Conservation (phyloP, 179 eudicot species). For the Monotropa hypopitys region DNA sequence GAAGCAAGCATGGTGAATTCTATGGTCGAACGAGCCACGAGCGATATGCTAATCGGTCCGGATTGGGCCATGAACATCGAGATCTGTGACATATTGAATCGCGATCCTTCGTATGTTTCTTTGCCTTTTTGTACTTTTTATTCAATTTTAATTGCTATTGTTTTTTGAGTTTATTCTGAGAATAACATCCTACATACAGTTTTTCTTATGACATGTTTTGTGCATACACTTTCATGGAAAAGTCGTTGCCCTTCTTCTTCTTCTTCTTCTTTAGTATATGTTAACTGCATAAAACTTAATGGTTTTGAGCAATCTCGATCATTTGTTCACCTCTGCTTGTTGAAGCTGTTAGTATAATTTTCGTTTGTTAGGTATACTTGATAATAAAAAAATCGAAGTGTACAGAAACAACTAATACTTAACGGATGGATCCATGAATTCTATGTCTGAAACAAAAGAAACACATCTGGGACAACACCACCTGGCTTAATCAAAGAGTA, state of each 20-base stretch:
- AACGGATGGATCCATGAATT: background rate
- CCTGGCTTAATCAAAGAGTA: background rate
- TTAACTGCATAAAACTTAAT: background rate
- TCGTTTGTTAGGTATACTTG: background rate
- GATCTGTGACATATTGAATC: constrained; percentile 90
- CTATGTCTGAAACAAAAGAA: background rate
- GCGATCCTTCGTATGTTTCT: constrained; percentile 51
- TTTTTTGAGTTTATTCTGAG: background rate
- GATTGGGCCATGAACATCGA: constrained; percentile 92
- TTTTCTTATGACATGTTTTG: background rate
- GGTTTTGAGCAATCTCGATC: background rate
- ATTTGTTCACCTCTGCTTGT: background rate
- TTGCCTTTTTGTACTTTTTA: background rate
- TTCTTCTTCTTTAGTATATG: background rate
- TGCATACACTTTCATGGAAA: background rate
- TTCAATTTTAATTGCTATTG: background rate
- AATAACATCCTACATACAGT: background rate
- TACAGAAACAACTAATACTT: background rate
- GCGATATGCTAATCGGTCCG: constrained; percentile 75
- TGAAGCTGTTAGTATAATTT: background rate
- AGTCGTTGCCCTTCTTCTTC: background rate
- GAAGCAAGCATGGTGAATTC: constrained; percentile 50
- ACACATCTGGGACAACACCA: background rate
- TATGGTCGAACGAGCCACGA: constrained; percentile 80
- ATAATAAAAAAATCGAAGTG: background rate